Conservation (phyloP, 495 filamentous ascomycete species). For the Saxispiralis lemnorum region DNA sequence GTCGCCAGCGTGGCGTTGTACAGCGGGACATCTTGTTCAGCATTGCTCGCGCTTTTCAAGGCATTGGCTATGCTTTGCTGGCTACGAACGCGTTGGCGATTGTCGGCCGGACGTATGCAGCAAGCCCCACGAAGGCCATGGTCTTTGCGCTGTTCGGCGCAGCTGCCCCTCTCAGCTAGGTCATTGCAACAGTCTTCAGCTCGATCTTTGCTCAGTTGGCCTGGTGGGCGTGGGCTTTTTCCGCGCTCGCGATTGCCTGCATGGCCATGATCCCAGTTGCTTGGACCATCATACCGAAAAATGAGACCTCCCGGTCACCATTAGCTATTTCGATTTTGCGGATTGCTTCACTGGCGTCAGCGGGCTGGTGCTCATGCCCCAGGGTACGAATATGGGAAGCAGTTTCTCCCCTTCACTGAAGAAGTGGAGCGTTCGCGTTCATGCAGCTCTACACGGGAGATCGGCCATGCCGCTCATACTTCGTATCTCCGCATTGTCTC, state of each 20-base stretch:
- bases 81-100: conserved; percentile 24
- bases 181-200: conserved; percentile 34
- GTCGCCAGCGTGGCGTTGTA: conserved; percentile 37
- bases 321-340: conserved; percentile 31
- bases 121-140: conserved; percentile 41
- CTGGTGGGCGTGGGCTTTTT: conserved; percentile 56
- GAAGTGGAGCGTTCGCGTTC: no score
- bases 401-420: no score
- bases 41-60: conserved; percentile 21
- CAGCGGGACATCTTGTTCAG: conserved; percentile 23
- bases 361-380: conserved; percentile 41
- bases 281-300: conserved; percentile 31
- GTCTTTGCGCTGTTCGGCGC: conserved; percentile 46
- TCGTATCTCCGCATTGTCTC: no score
- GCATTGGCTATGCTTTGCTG: conserved; percentile 23
- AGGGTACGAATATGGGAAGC: conserved; percentile 47
- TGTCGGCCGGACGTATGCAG: conserved; percentile 34
- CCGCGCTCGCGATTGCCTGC: conserved; percentile 34
- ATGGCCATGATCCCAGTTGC: conserved; percentile 25
- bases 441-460: no score
- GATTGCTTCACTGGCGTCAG: conserved; percentile 35
- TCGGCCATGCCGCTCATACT: no score
- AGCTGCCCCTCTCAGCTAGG: conserved; percentile 36
- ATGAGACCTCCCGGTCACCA: conserved; percentile 9
- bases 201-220: conserved; percentile 33